Evolutionary conservation across 148 eudicot genomes (phyloP), one percentile per base, ranked within the genome.

Genomic region (Nepenthes gracilis): DNA sequence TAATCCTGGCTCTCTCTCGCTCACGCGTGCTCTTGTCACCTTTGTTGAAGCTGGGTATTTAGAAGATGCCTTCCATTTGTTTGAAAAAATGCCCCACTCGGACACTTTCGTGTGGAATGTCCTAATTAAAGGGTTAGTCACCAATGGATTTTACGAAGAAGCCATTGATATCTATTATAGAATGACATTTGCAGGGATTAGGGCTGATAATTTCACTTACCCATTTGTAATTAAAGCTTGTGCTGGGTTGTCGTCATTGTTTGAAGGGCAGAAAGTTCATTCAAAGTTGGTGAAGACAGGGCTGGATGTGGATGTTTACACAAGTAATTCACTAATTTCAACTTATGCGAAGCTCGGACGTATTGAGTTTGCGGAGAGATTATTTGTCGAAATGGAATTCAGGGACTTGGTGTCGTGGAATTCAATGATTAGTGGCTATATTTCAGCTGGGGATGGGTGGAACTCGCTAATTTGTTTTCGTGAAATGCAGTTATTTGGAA

Each of bases 391-490:
- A 32, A 74, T 81, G 87, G 75, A 53, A 11, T 36, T 67, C 3
- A 78, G 77, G 68, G 94, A 90, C 57, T 66, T 78, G 76, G 94
- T 86, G 71, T 76, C 84, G 12, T 90, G 94, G 94, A 90, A 90
- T 67, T 84, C 94, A 3, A 77, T 86, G 79, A 77, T 86, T 47
- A 75, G 78, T 63, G 94, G 85, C 9, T 86, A 73, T 74, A 87
- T 80, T 23, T 65, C 82, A n/a, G 72, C 38, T 50, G 76, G 72
- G 14, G 75, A 82, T 61, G 85, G 81, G 23, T 23, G 53, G 69
- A 70, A 65, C 23, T 78, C 95, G 2, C 64, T 84, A 23, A 12
- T 55, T 57, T 67, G 59, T 69, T 65, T 82, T 13, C 60, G 70
- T 38, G 58, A 69, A 52, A 86, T 86, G 97, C 80, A 67, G 54